Conservation (phyloP, 331 rosid species). For the Phaseolus coccineus region DNA sequence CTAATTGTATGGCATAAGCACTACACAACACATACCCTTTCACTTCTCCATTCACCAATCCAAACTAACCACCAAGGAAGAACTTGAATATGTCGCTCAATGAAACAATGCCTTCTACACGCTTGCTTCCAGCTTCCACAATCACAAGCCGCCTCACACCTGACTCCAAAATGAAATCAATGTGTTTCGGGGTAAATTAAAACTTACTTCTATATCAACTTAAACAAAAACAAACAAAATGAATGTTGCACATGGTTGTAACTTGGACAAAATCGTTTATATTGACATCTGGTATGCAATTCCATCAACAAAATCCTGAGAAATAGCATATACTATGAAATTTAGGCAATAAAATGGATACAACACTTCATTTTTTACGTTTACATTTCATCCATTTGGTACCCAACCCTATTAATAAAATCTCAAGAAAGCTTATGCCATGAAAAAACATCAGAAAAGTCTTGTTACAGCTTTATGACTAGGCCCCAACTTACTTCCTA, state of each 20-base stretch:
- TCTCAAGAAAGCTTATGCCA: no score
- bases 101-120: conserved; percentile 89
- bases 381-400: background rate
- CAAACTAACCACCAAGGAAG: conserved; percentile 73
- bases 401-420: background rate
- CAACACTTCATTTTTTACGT: background rate
- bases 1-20: conserved; percentile 21
- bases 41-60: conserved; percentile 35
- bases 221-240: background rate
- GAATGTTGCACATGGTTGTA: background rate
- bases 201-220: background rate
- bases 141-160: conserved; percentile 88
- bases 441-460: no score
- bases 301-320: background rate
- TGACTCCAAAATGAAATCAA: conserved; percentile 40
- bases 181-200: no score
- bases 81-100: conserved; percentile 85
- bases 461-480: no score
- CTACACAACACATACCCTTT: conserved; percentile 39
- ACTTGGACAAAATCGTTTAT: background rate
- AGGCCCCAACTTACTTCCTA: no score
- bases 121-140: conserved; percentile 97
- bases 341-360: background rate
- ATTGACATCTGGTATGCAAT: background rate
- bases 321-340: background rate